These are phyloP conservation scores for Davidsoniella virescens DNA, from an alignment of 2,329 filamentous ascomycete genomes.

Conservation along the genomic window DNA sequence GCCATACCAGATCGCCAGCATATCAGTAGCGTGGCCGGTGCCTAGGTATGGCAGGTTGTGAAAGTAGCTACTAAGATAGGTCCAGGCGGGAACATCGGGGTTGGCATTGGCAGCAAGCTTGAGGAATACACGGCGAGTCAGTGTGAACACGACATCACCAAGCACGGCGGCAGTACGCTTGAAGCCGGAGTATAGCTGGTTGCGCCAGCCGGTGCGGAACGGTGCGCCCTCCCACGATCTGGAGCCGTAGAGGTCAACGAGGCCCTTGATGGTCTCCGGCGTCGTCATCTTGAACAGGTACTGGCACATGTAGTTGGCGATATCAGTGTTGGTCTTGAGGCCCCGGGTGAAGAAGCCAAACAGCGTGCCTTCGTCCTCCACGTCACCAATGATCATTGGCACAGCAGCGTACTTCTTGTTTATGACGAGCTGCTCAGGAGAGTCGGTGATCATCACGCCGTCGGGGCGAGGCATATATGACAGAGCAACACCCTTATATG, in stretches of 20 bases:
- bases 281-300: constrained; percentile 32
- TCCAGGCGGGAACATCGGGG: constrained; percentile 37
- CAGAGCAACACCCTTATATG: constrained; percentile 40
- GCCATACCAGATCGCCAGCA: constrained; percentile 38
- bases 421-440: constrained; percentile 32
- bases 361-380: constrained; percentile 51
- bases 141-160: constrained; percentile 43
- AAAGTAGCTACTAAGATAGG: constrained; percentile 43
- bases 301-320: constrained; percentile 35
- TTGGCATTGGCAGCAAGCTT: constrained; percentile 23
- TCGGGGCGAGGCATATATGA: constrained; percentile 48
- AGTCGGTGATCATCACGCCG: constrained; percentile 33
- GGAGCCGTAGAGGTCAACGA: constrained; percentile 36
- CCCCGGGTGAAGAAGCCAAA: constrained; percentile 44
- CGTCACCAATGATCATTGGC: constrained; percentile 46
- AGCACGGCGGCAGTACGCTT: constrained; percentile 47
- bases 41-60: constrained; percentile 44
- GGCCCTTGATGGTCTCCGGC: constrained; percentile 24
- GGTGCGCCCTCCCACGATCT: constrained; percentile 41
- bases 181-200: constrained; percentile 48
- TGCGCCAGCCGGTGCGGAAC: constrained; percentile 38
- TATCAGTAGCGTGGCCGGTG: constrained; percentile 44
- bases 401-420: constrained; percentile 37
- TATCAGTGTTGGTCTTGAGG: constrained; percentile 34
- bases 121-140: constrained; percentile 28